Evolutionary conservation across 2,329 filamentous ascomycete species (phyloP).

Genomic region (Aspergillus fumigatiaffinis): DNA sequence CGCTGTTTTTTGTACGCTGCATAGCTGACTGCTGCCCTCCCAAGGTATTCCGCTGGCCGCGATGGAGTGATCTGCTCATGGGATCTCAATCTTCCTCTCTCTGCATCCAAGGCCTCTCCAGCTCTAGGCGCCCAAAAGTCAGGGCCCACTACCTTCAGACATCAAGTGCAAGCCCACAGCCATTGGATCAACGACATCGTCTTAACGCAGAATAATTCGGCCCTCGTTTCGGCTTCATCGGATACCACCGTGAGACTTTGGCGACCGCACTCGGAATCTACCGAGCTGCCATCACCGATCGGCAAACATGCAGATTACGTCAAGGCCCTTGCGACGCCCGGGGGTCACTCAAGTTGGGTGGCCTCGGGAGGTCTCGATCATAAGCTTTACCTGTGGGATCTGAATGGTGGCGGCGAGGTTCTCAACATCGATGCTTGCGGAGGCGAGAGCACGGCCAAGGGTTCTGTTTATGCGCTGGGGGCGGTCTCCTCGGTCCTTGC

Average conservation of each 20-base stretch:
- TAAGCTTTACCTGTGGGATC: slow-evolving; percentile 89
- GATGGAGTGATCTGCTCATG: slow-evolving; percentile 96
- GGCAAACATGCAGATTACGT: slow-evolving; percentile 95
- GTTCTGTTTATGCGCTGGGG: slow-evolving; percentile 87
- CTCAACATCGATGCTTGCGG: slow-evolving; percentile 74
- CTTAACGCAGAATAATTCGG: slow-evolving; percentile 71
- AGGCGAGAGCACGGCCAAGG: slow-evolving; percentile 81
- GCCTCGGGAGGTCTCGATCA: slow-evolving; percentile 91
- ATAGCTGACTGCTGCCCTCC: not conserved
- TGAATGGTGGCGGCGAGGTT: slow-evolving; percentile 80
- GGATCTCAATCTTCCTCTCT: slow-evolving; percentile 59
- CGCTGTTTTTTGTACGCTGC: not conserved
- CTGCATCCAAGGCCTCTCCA: slow-evolving; percentile 21
- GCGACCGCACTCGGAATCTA: slow-evolving; percentile 66
- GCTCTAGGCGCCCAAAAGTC: slow-evolving; percentile 21
- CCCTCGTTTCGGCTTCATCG: slow-evolving; percentile 86
- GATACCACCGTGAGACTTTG: slow-evolving; percentile 90
- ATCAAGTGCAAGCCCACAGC: slow-evolving; percentile 76
- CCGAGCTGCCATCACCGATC: slow-evolving; percentile 69
- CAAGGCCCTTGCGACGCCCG: slow-evolving; percentile 82
- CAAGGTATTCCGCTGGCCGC: slow-evolving; percentile 88
- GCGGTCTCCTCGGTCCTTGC: slow-evolving; percentile 78
- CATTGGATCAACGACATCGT: slow-evolving; percentile 96
- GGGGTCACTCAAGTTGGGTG: slow-evolving; percentile 72
- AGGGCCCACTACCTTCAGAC: slow-evolving; percentile 51